phyloP scores from a whole-genome alignment of 2,329 filamentous ascomycete genomes.

The Verticillium longisporum region DNA sequence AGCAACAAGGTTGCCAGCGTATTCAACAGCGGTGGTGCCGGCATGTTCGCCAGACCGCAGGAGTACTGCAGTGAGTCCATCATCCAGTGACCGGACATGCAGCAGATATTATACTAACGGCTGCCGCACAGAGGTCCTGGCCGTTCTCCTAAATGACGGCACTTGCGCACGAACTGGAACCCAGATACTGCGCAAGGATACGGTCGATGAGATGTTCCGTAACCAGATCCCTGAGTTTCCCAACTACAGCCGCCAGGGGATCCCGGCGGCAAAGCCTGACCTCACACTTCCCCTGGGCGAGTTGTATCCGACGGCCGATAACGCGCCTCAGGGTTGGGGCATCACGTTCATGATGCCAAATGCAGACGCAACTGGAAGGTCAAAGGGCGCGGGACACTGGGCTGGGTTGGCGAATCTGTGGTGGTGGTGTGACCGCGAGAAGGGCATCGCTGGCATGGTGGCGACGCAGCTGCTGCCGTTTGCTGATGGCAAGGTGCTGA shows the following conservation, averaged over 20 bases:
- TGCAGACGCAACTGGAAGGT: constrained; percentile 43
- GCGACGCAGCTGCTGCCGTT: constrained; percentile 45
- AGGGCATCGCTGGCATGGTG: constrained; percentile 47
- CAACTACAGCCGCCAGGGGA: constrained; percentile 38
- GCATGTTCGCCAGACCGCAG: constrained; percentile 50
- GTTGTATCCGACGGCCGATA: constrained; percentile 35
- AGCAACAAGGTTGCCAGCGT: constrained; percentile 30
- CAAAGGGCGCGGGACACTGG: constrained; percentile 45
- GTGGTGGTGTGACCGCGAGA: constrained; percentile 58
- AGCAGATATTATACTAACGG: constrained; percentile 39
- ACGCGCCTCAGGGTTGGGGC: constrained; percentile 58
- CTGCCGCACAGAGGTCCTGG: constrained; percentile 43
- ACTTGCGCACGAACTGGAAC: constrained; percentile 47
- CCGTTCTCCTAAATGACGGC: constrained; percentile 58
- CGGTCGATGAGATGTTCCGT: constrained; percentile 57
- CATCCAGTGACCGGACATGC: constrained; percentile 21
- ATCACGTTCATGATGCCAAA: constrained; percentile 49
- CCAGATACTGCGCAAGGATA: constrained; percentile 47
- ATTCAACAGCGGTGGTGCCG: constrained; percentile 56
- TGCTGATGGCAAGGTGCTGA: constrained; percentile 31
- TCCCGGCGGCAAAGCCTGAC: constrained; percentile 39
- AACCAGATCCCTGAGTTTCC: constrained; percentile 55
- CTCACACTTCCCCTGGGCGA: constrained; percentile 40
- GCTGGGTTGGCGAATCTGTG: constrained; percentile 53
- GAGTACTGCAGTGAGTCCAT: constrained; percentile 49